phyloP scores from a whole-genome alignment of 208 protist species.

The Porcisia deanei region DNA sequence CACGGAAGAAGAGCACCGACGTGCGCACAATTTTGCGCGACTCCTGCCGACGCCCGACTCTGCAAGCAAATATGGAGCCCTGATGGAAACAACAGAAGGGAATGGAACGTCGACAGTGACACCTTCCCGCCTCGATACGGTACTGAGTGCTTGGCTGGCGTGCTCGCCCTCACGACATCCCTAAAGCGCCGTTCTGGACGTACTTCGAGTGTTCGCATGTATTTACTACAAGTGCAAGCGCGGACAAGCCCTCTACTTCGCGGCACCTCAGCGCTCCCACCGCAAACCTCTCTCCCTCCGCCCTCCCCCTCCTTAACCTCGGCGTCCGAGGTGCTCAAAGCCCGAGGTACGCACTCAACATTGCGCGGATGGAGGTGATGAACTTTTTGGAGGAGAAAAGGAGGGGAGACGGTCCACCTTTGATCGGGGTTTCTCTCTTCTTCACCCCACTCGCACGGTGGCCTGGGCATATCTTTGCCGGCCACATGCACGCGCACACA shows the following conservation, averaged over 20 bases:
- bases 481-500: too few species aligned
- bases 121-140: slow-evolving; percentile 30
- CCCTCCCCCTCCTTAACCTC: background rate
- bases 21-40: slow-evolving; percentile 38
- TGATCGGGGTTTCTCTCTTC: background rate
- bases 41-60: slow-evolving; percentile 53
- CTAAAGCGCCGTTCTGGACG: background rate
- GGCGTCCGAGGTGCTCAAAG: too few species aligned
- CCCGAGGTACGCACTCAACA: too few species aligned
- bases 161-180: background rate
- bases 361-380: too few species aligned
- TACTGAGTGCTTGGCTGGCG: slow-evolving; percentile 45
- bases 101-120: background rate
- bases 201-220: too few species aligned
- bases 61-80: slow-evolving; percentile 27
- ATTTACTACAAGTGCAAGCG: background rate
- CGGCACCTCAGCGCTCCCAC: background rate
- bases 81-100: slow-evolving; percentile 17
- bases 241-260: background rate
- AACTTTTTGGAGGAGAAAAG: too few species aligned
- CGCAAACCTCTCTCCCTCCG: background rate
- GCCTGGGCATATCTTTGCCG: background rate
- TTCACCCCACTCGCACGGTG: background rate
- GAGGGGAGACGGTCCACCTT: too few species aligned
- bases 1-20: slow-evolving; percentile 49